Evolutionary conservation across 148 eudicot species (phyloP).

Genomic region (Rhododendron vialii): DNA sequence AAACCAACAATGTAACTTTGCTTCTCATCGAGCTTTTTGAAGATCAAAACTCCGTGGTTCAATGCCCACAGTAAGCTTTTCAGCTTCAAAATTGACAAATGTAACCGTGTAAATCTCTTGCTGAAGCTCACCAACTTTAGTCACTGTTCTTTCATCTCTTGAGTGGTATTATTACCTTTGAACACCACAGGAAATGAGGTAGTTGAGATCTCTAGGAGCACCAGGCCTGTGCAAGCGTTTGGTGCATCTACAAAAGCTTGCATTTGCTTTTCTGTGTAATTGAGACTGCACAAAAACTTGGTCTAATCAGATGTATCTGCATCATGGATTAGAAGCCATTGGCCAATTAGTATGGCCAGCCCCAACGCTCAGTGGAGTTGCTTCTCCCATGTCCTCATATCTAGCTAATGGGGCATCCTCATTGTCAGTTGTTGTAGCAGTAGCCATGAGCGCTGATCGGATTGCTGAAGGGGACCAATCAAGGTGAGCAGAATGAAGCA

Average conservation of each 20-base stretch:
- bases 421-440: neutral
- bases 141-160: constrained; percentile 11
- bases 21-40: neutral
- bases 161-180: neutral
- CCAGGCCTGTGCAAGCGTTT: neutral
- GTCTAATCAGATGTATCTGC: neutral
- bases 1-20: constrained; percentile 4
- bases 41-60: neutral
- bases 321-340: constrained; percentile 11
- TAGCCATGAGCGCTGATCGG: constrained; percentile 7
- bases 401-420: neutral
- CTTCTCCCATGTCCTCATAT: neutral
- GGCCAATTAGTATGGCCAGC: constrained; percentile 8
- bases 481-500: neutral
- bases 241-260: neutral
- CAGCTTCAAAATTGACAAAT: neutral
- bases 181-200: constrained; percentile 14
- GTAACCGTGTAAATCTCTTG: constrained; percentile 6
- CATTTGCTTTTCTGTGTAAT: constrained; percentile 7
- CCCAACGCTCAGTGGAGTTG: constrained; percentile 14
- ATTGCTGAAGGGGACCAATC: constrained; percentile 9
- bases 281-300: constrained; percentile 7
- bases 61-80: neutral
- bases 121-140: neutral
- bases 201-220: constrained; percentile 15